Base-by-base conservation (phyloP, 2,329 filamentous ascomycete species). In the Escovopsis sp. region DNA sequence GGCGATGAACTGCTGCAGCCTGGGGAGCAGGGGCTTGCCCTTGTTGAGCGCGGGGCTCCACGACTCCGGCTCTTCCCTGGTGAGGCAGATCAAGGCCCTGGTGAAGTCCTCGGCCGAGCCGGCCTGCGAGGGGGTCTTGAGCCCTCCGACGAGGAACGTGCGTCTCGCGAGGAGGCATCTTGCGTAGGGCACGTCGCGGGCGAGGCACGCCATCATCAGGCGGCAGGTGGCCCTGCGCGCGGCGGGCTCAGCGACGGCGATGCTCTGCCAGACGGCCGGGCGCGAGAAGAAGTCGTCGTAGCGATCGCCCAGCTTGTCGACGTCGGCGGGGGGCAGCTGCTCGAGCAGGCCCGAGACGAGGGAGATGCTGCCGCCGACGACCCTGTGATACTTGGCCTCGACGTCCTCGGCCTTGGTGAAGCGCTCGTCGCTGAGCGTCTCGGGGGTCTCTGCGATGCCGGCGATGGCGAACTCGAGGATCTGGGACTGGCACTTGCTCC, bases 341-440 rank as follows among this genome's bases (percentile, higher is more conserved):
- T 63, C 58, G 1, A 78, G 47, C 1, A 79, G 56, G 21, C 64
- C 63, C 3, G 70, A 46, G 3, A 75, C 65, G 5, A 78, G 56
- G 1, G 66, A 70, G 16, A 78, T 48, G 36, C 68, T 68, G 7
- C 63, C 64, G 9, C 62, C 64, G 3, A 75, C 49, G 4, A 94
- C 86, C 32, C 90, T 72, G 41, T 76, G 72, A 58, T 92, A 90
- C 48, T 94, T 94, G 14, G 80, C 72, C 44, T 86, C 72, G 4
- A 85, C 77, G 52, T 98, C 90, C 45, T 96, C 88, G 8, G 72
- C 61, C 39, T 75, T 90, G 4, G 86, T 83, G 1, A 76, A 84
- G 17, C 88, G 72, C 57, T 92, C 83, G 52, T 98, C 90, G 51
- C 87, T 96, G 26, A 98, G 63, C 0, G 84, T 92, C 26, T 79